Conservation (phyloP, 768 basidiomycete genomes). For the Termitomyces bulborhizus region DNA sequence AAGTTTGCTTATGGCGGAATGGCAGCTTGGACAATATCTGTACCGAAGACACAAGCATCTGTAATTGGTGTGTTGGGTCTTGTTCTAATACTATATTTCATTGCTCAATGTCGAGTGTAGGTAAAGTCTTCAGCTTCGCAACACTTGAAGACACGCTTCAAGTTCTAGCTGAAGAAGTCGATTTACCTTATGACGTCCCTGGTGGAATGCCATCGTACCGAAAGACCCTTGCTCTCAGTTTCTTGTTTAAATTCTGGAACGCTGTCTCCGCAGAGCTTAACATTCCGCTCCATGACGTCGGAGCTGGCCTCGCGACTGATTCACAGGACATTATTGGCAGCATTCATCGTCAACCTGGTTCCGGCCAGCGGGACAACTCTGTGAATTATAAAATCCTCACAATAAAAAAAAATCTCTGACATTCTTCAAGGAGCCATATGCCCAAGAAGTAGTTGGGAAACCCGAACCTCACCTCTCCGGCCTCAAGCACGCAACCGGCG, state of each 20-base stretch:
- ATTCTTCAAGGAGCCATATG: conserved; percentile 10
- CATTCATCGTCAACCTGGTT: conserved; percentile 8
- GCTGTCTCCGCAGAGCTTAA: conserved; percentile 9
- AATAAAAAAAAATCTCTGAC: background rate
- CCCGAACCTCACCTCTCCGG: conserved; percentile 12
- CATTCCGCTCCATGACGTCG: conserved; percentile 3
- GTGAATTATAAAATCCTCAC: background rate
- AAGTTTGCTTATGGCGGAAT: conserved; percentile 14
- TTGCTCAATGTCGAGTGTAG: background rate
- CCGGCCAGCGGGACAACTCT: conserved; percentile 11
- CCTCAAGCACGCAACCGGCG: conserved; percentile 12
- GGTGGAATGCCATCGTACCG: conserved; percentile 13
- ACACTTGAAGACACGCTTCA: conserved; percentile 7
- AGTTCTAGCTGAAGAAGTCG: conserved; percentile 8
- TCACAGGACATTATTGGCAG: conserved; percentile 5
- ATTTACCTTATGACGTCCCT: conserved; percentile 11
- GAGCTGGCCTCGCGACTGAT: background rate
- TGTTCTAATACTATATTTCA: background rate
- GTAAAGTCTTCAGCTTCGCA: conserved; percentile 6
- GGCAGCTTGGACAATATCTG: conserved; percentile 12
- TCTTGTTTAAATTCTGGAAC: conserved; percentile 14
- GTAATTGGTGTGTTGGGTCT: conserved; percentile 2
- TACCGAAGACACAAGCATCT: conserved; percentile 9
- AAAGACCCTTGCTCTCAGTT: conserved; percentile 13
- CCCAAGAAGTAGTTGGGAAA: conserved; percentile 14